These are phyloP conservation scores for Colletotrichum acutatum DNA, from an alignment of 2,329 filamentous ascomycete species.

Conservation along the genomic window DNA sequence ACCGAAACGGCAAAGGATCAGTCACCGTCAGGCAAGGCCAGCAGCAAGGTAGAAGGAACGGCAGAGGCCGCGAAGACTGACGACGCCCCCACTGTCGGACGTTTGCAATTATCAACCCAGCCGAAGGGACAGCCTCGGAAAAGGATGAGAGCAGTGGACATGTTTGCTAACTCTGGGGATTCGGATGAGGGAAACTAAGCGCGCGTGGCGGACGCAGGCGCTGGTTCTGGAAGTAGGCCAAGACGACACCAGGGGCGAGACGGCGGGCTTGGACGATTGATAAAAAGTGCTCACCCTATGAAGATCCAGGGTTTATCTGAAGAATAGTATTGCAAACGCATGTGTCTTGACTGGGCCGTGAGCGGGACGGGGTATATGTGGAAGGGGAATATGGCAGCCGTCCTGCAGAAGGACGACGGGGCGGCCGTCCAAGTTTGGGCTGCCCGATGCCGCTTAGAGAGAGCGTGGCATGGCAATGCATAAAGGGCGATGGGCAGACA, in stretches of 20 bases:
- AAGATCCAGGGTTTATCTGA: constrained; percentile 10
- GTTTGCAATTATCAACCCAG: constrained; percentile 40
- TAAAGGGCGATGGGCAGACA: neutral
- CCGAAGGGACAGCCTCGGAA: constrained; percentile 57
- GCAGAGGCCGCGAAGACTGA: constrained; percentile 36
- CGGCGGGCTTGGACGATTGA: constrained; percentile 16
- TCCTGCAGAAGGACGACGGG: constrained; percentile 3
- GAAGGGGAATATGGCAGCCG: constrained; percentile 17
- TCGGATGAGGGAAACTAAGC: constrained; percentile 47
- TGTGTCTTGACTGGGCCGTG: constrained; percentile 21
- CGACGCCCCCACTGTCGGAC: constrained; percentile 16
- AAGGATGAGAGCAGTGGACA: constrained; percentile 82
- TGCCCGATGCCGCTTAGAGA: constrained; percentile 2
- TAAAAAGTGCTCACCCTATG: constrained; percentile 27
- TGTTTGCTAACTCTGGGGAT: constrained; percentile 84
- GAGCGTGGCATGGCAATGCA: constrained; percentile 3
- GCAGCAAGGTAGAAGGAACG: constrained; percentile 15
- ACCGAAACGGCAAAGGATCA: constrained; percentile 5
- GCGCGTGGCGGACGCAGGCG: constrained; percentile 5
- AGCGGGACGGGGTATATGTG: constrained; percentile 22
- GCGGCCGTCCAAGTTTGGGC: neutral
- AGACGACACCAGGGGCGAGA: constrained; percentile 3
- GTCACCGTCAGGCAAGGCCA: constrained; percentile 24
- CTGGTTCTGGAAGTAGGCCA: neutral
- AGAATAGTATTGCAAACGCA: constrained; percentile 17